phyloP scores from a whole-genome alignment of 108 stramenopile genomes.

The Poteriospumella lacustris region DNA sequence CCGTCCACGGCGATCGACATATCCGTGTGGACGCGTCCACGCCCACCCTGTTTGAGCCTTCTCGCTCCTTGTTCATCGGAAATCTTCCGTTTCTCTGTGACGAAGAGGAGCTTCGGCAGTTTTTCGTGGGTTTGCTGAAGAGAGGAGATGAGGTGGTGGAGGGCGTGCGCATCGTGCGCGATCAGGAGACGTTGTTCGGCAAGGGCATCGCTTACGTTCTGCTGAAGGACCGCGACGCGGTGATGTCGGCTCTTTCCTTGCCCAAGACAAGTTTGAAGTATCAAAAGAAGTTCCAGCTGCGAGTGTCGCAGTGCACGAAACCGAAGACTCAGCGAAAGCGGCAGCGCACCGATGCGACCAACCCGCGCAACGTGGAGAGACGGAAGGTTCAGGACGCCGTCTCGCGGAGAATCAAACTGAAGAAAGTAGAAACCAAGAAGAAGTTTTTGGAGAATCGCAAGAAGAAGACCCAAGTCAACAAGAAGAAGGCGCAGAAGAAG shows the following conservation, averaged over 20 bases:
- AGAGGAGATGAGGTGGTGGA: slow-evolving; percentile 38
- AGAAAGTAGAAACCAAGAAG: too few relatives aligned
- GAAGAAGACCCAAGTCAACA: too few relatives aligned
- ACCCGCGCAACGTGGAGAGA: too few relatives aligned
- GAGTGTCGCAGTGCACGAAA: too few relatives aligned
- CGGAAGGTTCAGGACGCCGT: too few relatives aligned
- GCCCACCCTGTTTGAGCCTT: slow-evolving; percentile 33
- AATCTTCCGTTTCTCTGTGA: slow-evolving; percentile 43
- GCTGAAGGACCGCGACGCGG: slow-evolving; percentile 37
- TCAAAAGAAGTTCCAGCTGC: too few relatives aligned
- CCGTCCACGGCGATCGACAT: slow-evolving; percentile 36
- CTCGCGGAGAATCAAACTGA: too few relatives aligned
- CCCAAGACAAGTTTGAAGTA: too few relatives aligned
- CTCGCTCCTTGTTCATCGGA: slow-evolving; percentile 41
- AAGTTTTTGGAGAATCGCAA: too few relatives aligned
- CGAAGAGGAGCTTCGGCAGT: slow-evolving; percentile 44
- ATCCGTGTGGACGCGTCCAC: slow-evolving; percentile 41
- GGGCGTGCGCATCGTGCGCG: slow-evolving; percentile 45
- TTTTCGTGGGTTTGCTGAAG: slow-evolving; percentile 35
- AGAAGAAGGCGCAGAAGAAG: too few relatives aligned
- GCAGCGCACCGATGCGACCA: too few relatives aligned
- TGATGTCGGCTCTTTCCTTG: slow-evolving; percentile 43
- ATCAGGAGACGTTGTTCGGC: slow-evolving; percentile 42
- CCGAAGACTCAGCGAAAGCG: too few relatives aligned
- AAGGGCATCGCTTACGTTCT: slow-evolving; percentile 50